Evolutionary conservation across 805 yeast genomes (phyloP), one percentile per base, ranked within the genome.

Genomic region (Wickerhamomyces chaumierensis): DNA sequence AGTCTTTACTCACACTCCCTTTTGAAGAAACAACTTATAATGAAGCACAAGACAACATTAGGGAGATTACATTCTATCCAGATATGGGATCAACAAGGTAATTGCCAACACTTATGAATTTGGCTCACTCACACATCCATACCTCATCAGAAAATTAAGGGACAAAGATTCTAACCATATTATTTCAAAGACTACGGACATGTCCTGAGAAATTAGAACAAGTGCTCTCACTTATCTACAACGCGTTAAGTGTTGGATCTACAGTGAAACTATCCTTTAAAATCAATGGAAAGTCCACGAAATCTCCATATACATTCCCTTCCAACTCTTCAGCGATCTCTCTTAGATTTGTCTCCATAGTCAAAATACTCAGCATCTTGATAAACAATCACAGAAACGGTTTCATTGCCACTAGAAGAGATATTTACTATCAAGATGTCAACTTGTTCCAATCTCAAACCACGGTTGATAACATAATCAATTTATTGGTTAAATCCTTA

Each of bases 401-500:
- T 5, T 33, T 37, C 16, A 36, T 41, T 2, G 47, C 48, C 9
- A 56, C 81, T 0, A 60, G 66, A 39, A 61, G 90, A 48, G 86
- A 79, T 47, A 47, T 81, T 3, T 81, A 62, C 53, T 81, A 81
- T 49, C 65, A 68, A 28, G 81, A 81, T 49, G 82, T 76, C 0
- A 62, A 63, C 13, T 48, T 78, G 3, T 81, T 71, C 50, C 50
- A 56, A 12, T 48, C 45, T 1, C 87, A 81, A 48, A 16, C 43
- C 1, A 51, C 46, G 8, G 71, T 74, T 1, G 68, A 70, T 34
- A 39, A 44, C 0, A 54, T 69, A 32, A 42, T 80, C 1, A 61
- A 59, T 3, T 41, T 51, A 3, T 40, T 80, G 3, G 54, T 65
- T 4, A 42, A 44, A 2, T 58, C 70, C 12, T 57, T 78, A 29